Conservation (phyloP, 352 stramenopile species). For the Stephanocyclus meneghinianus region DNA sequence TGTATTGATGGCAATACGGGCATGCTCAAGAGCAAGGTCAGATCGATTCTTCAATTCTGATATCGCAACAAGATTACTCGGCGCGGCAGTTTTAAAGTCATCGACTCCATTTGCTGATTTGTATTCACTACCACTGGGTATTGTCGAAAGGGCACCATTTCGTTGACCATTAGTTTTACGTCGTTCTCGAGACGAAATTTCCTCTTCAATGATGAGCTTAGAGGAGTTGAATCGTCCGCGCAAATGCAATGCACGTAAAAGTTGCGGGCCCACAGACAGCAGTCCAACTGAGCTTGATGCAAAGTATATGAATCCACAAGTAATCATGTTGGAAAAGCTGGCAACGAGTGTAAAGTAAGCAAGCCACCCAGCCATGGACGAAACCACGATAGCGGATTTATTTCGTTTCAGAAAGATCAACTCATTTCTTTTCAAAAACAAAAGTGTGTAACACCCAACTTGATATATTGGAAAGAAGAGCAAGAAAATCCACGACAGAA, state of each 20-base stretch:
- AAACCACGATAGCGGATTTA: conserved; percentile 21
- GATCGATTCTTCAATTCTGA: conserved; percentile 20
- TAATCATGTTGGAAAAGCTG: conserved; percentile 17
- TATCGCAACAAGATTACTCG: not conserved
- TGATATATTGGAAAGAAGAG: conserved; percentile 31
- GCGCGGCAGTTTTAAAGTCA: not conserved
- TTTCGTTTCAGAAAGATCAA: conserved; percentile 35
- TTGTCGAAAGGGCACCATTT: not conserved
- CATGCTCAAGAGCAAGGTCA: conserved; percentile 21
- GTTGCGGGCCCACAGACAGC: conserved; percentile 23
- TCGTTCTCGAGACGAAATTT: conserved; percentile 26
- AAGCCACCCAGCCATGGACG: conserved; percentile 36
- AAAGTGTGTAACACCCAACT: conserved; percentile 22
- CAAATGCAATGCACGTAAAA: conserved; percentile 24
- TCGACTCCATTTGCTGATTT: conserved; percentile 6
- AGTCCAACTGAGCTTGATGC: conserved; percentile 22
- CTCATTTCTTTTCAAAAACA: conserved; percentile 34
- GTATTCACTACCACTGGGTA: conserved; percentile 1
- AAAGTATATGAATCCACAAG: conserved; percentile 33
- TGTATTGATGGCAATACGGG: conserved; percentile 7
- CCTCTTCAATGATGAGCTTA: conserved; percentile 20
- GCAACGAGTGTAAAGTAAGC: conserved; percentile 42
- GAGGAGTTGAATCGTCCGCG: conserved; percentile 23
- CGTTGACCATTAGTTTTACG: not conserved
- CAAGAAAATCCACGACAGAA: conserved; percentile 25